Conservation (phyloP, 306 rosid genomes). For the Malus sieversii region DNA sequence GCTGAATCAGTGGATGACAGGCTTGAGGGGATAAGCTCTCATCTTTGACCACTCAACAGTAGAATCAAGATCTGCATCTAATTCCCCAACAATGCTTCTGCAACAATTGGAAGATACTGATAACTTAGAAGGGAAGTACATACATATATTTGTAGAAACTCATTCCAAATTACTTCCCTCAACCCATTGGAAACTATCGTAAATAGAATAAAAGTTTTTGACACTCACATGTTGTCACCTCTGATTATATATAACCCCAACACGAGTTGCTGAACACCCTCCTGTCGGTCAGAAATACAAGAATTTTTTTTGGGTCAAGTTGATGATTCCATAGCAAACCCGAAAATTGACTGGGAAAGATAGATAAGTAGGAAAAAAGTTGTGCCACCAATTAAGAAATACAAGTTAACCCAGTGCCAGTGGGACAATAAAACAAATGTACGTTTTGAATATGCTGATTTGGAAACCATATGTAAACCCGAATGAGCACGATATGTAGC, state of each 20-base stretch:
- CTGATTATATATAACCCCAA: constrained; percentile 86
- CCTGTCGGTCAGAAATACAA: constrained; percentile 44
- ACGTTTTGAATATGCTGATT: background rate
- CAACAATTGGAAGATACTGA: constrained; percentile 21
- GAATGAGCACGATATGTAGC: background rate
- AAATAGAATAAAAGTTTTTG: background rate
- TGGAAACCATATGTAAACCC: background rate
- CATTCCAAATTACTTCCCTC: background rate
- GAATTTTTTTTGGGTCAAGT: no score
- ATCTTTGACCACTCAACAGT: constrained; percentile 66
- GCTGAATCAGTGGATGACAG: constrained; percentile 62
- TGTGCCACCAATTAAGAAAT: background rate
- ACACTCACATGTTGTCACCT: constrained; percentile 89
- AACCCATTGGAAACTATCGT: background rate
- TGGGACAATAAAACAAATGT: background rate
- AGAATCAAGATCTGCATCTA: constrained; percentile 87
- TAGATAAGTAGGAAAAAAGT: no score
- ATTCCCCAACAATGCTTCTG: constrained; percentile 97
- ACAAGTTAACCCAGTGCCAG: background rate
- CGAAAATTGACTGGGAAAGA: no score
- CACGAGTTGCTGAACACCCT: constrained; percentile 92
- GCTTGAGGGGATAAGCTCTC: constrained; percentile 87
- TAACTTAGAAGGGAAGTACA: background rate
- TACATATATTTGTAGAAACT: background rate
- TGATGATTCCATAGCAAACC: no score